Evolutionary conservation across 768 basidiomycete genomes (phyloP).

Genomic region (Macrolepiota fuliginosa): DNA sequence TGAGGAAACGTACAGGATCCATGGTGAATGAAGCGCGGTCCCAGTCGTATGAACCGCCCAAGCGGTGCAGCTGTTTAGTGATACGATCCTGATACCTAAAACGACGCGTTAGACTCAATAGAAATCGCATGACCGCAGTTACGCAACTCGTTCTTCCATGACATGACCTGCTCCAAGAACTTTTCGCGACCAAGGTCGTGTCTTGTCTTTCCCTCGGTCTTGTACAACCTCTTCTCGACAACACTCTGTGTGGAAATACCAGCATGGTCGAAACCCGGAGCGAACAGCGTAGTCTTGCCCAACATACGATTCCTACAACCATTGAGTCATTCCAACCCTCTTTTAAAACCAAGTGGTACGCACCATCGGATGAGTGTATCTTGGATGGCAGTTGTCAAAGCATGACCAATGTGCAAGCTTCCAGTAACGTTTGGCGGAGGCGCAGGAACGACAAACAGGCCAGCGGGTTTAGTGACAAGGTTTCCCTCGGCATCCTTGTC

Average conservation of each 20-base stretch:
- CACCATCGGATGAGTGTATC: constrained; percentile 88
- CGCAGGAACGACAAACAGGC: constrained; percentile 76
- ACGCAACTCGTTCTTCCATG: constrained; percentile 97
- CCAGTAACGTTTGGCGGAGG: constrained; percentile 99
- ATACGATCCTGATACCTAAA: constrained; percentile 89
- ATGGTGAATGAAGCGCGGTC: constrained; percentile 93
- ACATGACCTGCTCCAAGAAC: constrained; percentile 88
- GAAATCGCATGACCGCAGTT: background rate
- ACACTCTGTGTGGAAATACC: constrained; percentile 98
- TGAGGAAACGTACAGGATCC: constrained; percentile 60
- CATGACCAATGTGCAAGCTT: constrained; percentile 93
- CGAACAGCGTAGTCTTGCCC: constrained; percentile 85
- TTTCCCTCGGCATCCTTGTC: constrained; percentile 50
- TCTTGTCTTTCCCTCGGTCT: constrained; percentile 74
- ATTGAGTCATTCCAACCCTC: background rate
- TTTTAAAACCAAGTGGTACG: constrained; percentile 26
- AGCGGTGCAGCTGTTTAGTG: constrained; percentile 80
- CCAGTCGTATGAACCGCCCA: constrained; percentile 97
- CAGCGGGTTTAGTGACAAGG: constrained; percentile 53
- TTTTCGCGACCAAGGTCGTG: constrained; percentile 95
- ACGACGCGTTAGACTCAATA: background rate
- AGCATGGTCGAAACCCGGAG: constrained; percentile 97
- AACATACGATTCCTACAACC: constrained; percentile 91
- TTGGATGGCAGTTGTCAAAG: constrained; percentile 87
- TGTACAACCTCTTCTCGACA: constrained; percentile 90